A percentile compares a stretch with the other conserved stretches of the same genome.
Conservation (phyloP, 106 monocot genomes). For the Triglochin maritima region DNA sequence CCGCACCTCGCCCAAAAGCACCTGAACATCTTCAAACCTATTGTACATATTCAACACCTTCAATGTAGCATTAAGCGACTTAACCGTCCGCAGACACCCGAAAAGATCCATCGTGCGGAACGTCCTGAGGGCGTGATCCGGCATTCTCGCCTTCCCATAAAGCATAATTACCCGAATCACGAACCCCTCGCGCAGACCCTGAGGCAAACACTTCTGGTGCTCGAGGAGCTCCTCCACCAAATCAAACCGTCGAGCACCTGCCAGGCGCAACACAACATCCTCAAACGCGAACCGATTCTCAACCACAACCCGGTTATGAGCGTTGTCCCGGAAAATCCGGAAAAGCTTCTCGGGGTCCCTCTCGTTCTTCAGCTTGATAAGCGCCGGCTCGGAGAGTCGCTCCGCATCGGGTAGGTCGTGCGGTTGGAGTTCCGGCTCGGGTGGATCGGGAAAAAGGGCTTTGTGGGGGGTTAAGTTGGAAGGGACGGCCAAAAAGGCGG, state of each 20-base stretch:
- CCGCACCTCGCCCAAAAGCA: conserved; percentile 21
- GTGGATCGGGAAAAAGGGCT: background rate
- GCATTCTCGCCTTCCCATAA: conserved; percentile 75
- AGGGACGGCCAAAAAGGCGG: background rate
- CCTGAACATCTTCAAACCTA: conserved; percentile 24
- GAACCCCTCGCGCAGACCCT: conserved; percentile 81
- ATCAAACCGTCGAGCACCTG: conserved; percentile 57
- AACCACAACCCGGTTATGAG: conserved; percentile 58
- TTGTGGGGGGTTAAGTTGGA: background rate
- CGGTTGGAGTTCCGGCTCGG: background rate
- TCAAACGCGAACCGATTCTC: conserved; percentile 86
- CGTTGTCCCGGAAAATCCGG: conserved; percentile 50
- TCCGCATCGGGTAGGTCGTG: background rate
- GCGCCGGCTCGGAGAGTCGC: conserved; percentile 35
- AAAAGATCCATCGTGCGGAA: conserved; percentile 62
- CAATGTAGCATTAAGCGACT: conserved; percentile 80
- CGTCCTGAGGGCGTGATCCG: conserved; percentile 53
- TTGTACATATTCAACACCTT: conserved; percentile 46
- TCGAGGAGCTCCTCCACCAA: conserved; percentile 77
- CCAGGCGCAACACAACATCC: conserved; percentile 55
- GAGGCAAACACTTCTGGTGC: conserved; percentile 65
- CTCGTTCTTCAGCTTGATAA: conserved; percentile 61
- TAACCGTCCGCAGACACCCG: conserved; percentile 55
- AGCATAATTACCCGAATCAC: conserved; percentile 60
- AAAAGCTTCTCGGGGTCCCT: conserved; percentile 74